phyloP scores from a whole-genome alignment of 768 basidiomycete species.

The Termitomyces sp. region DNA sequence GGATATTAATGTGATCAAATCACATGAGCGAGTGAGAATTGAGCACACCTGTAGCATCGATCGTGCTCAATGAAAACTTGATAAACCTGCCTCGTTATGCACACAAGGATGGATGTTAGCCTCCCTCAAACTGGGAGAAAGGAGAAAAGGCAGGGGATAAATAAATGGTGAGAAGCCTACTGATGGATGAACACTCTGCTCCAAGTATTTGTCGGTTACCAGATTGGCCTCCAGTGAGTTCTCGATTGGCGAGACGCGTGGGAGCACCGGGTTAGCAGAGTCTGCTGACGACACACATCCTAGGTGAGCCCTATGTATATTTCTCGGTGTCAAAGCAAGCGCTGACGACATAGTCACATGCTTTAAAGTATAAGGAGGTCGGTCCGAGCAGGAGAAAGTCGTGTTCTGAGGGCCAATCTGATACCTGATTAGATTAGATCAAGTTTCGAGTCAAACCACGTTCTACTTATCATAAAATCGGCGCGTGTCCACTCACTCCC shows the following conservation, averaged over 20 bases:
- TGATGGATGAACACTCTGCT: neutral
- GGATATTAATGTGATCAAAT: neutral
- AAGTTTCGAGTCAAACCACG: conserved; percentile 2
- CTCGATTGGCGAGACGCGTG: neutral
- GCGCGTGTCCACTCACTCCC: neutral
- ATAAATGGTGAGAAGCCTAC: neutral
- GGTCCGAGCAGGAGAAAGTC: too few species aligned
- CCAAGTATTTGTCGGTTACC: neutral
- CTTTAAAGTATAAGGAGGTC: too few species aligned
- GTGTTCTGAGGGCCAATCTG: neutral
- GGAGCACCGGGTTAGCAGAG: neutral
- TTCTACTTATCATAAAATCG: conserved; percentile 1
- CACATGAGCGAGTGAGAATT: neutral
- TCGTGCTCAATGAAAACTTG: neutral
- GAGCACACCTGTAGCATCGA: neutral
- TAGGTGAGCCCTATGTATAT: neutral
- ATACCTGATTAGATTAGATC: conserved; percentile 15
- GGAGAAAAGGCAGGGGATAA: neutral
- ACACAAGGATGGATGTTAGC: neutral
- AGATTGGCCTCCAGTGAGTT: neutral
- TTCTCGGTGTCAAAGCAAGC: neutral
- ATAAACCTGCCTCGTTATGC: neutral
- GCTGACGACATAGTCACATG: neutral
- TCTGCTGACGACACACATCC: neutral
- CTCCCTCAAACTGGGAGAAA: neutral